Base-by-base conservation (phyloP, 1,139 yeast genomes). In the Saccharomycopsis crataegensis region DNA sequence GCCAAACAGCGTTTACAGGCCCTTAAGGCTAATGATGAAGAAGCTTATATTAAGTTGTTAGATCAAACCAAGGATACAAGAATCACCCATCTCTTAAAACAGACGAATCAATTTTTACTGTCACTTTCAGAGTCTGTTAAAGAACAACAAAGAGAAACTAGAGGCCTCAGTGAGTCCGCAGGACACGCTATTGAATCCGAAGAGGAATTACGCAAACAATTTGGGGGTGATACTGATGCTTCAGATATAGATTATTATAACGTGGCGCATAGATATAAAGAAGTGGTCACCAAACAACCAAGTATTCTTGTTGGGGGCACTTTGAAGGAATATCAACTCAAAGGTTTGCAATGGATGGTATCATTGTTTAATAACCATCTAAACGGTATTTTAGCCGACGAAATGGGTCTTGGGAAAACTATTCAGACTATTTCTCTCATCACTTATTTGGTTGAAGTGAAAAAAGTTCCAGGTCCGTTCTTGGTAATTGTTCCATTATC, bases 261-360 rank as follows among this genome's bases (percentile, higher is more conserved):
- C 62, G 93, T 86, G 53, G 94, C 93, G 3, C 94, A 86, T 67
- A 76, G 82, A 60, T 74, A 84, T 49, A 79, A 79, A 59, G 94
- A 86, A 64, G 83, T 77, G 49, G 79, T 86, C 31, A 76, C 74
- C 3, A 70, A 67, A 43, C 94, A 86, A 62, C 91, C 94, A 1
- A 62, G 75, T 1, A 78, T 85, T 51, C 67, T 89, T 60, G 78
- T 83, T 48, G 99, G 99, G 53, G 99, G 99, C 59, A 78, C 80
- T 1, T 75, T 93, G 65, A 93, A 93, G 68, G 99, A 93, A 65
- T 93, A 93, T 67, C 94, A 86, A 70, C 36, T 86, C 34, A 82
- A 82, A 65, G 94, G 94, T 67, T 73, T 86, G 57, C 88, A 86
- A 65, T 86, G 94, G 94, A 86, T 86, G 94, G 96, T 93, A 48